Evolutionary conservation across 805 yeast genomes (phyloP), one percentile per base, ranked within the genome.

Genomic region (Candida hispaniensis): DNA sequence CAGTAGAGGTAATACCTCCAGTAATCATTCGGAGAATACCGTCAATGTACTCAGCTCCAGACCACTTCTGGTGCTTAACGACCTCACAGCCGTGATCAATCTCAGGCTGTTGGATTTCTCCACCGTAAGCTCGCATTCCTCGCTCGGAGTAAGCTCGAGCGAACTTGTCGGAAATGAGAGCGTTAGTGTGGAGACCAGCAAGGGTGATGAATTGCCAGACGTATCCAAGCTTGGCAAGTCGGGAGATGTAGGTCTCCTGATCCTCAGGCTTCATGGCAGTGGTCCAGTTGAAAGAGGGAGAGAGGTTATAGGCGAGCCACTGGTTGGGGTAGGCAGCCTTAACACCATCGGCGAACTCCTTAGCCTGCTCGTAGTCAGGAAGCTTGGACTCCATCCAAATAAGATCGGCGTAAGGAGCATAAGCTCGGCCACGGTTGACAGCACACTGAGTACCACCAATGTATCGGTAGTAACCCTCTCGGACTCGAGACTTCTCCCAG

Each of bases 221-320:
- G 65, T 76, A 88, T 43, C 97, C 97, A 48, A 86, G 71, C 60
- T 78, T 68, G 44, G 78, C 93, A 43, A 88, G 72, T 58, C 94
- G 74, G 56, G 71, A 61, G 59, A 88, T 88, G 61, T 83, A 88
- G 30, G 95, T 79, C 58, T 77, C 79, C 65, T 86, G 95, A 53
- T 88, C 95, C 30, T 69, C 68, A 15, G 78, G 64, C 35, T 78
- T 63, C 95, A 88, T 82, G 38, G 96, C 95, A 45, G 75, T 74
- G 59, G 83, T 82, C 97, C 97, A 88, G 73, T 88, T 88, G 75
- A 88, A 88, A 5, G 94, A 82, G 47, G 97, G 97, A 18, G 95
- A 83, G 59, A 88, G 68, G 70, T 88, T 88, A 69, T 88, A 88
- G 35, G 96, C 93, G 48, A 88, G 70, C 97, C 96, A 86, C 63